Base-by-base conservation (phyloP, 352 stramenopile species). In the Aphanomyces stellatus region DNA sequence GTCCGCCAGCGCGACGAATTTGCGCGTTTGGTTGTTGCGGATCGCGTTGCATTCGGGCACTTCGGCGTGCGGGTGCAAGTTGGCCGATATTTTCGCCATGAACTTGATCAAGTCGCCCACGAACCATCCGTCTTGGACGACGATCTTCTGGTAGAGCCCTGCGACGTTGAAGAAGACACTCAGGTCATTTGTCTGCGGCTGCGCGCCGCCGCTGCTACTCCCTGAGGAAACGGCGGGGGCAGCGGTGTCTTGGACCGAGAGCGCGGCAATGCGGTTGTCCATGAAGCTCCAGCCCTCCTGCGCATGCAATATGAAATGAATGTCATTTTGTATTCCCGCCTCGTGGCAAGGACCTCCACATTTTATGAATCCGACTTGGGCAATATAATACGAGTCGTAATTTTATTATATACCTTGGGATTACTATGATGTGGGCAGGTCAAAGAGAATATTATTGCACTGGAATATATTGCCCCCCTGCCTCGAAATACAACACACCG, bases 11-110 rank as follows among this genome's bases (percentile, higher is more conserved):
- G 35, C 69, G 67, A 69, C 76, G 73, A 40, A 74, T 62, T 31
- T 67, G 69, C 56, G 73, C 27, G 75, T 80, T 22, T 77, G 78
- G 31, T 69, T 57, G 69, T 95, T 83, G 70, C 82, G 85, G 10
- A 95, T 85, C 24, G 80, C 66, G 51, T 90, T 85, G 66, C 83
- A 90, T 53, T 88, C 83, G 3, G 87, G 87, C 22, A 90, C 74
- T 73, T 95, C 81, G 41, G 72, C 84, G 27, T 74, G 65, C 8
- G 81, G 79, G 71, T 67, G 60, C 41, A 67, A 40, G 2, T 49
- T 34, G 60, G n/a, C 35, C 4, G 48, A 30, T 25, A 67, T 51
- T 30, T 67, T 67, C 19, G 60, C 49, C 60, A 67, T 67, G 19
- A 51, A 49, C 33, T 49, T 51, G 41, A 67, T 59, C 28, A 67